phyloP scores from a whole-genome alignment of 352 stramenopile genomes.

The Phytophthora aleatoria region DNA sequence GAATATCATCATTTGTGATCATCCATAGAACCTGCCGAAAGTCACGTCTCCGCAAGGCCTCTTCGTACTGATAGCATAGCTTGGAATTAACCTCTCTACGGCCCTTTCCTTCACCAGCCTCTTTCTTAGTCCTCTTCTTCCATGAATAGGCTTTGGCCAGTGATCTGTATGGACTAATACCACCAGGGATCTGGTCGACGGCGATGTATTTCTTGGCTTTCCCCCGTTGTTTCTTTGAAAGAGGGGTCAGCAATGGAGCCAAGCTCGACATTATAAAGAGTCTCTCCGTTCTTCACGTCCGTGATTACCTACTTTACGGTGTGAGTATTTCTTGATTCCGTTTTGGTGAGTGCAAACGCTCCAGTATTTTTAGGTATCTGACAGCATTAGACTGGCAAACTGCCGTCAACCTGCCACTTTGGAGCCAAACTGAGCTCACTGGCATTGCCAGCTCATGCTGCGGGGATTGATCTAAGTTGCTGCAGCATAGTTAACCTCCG shows the following conservation, averaged over 20 bases:
- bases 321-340: slow-evolving; percentile 16
- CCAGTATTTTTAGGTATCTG: slow-evolving; percentile 38
- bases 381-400: slow-evolving; percentile 6
- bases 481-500: not conserved
- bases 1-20: slow-evolving; percentile 62
- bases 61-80: slow-evolving; percentile 45
- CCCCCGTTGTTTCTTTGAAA: slow-evolving; percentile 23
- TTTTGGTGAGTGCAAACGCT: slow-evolving; percentile 4
- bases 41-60: slow-evolving; percentile 60
- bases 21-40: slow-evolving; percentile 72
- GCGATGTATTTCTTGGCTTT: slow-evolving; percentile 29
- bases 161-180: slow-evolving; percentile 12
- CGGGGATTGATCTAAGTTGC: slow-evolving; percentile 14
- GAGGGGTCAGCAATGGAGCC: slow-evolving; percentile 9
- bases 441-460: slow-evolving; percentile 32
- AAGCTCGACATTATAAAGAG: slow-evolving; percentile 22
- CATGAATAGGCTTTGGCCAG: not conserved
- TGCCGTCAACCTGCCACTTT: slow-evolving; percentile 6
- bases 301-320: not conserved
- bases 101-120: not conserved
- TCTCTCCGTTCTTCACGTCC: slow-evolving; percentile 6
- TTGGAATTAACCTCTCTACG: slow-evolving; percentile 13
- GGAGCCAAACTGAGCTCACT: slow-evolving; percentile 4
- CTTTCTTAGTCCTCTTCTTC: slow-evolving; percentile 8
- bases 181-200: not conserved